Base-by-base conservation (phyloP, 306 rosid species). In the Glycine latifolia region DNA sequence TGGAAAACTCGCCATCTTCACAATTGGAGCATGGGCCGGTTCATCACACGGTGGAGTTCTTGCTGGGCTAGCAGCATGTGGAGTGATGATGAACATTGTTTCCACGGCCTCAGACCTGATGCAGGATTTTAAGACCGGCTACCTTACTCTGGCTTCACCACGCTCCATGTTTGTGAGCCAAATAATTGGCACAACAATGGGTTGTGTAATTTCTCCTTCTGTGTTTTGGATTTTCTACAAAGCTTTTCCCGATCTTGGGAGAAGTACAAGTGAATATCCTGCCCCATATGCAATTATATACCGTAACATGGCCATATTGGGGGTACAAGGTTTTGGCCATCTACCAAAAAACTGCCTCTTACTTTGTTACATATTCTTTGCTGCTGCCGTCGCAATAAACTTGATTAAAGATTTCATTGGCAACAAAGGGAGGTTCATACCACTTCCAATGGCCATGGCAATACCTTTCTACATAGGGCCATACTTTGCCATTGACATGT, bases 11-110 rank as follows among this genome's bases (percentile, higher is more conserved):
- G 82, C 91, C 75, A 88, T 88, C 74, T 88, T 88, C 73, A 78
- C 87, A 50, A 88, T 88, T 7, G 89, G 91, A 11, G 91, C 91
- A 1, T 88, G 87, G 91, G 91, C 89, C 1, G 91, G 91, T 78
- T 71, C 87, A 49, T 37, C 86, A 12, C 82, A 83, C 3, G 91
- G 91, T 7, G 91, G 89, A 33, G 91, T 88, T 76, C 75, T 88
- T 2, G 91, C 89, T 2, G 75, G 86, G 69, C 52, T 88, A 5
- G 87, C 89, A 31, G 87, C 91, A 1, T 88, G 91, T 81, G 91
- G 91, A 63, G 91, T 88, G 60, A 88, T 88, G 89, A 86, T 88
- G 91, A 88, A 88, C 84, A 83, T 88, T 15, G 91, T 86, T 53
- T 6, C 89, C 66, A 86, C 89, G 7, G 87, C 91, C 26, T 86